phyloP scores from a whole-genome alignment of 106 monocot species.

The Alisma plantagoaquatica region DNA sequence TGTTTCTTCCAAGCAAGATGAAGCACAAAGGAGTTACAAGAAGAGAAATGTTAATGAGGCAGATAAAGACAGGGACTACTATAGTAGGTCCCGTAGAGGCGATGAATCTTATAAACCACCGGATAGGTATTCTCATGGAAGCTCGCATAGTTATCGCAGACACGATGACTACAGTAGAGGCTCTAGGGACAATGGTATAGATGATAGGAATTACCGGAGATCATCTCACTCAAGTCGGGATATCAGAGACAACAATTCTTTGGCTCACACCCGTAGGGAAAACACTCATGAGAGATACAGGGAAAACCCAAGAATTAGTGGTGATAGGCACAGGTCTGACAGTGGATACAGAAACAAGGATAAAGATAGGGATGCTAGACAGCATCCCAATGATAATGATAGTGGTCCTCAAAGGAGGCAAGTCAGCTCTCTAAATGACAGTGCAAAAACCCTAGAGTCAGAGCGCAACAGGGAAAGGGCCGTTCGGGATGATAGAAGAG shows the following conservation, averaged over 20 bases:
- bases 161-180: conserved; percentile 32
- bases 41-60: no score
- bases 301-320: conserved; percentile 5
- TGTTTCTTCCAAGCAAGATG: no score
- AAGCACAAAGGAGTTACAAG: no score
- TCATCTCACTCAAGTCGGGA: conserved; percentile 32
- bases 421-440: not conserved
- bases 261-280: conserved; percentile 23
- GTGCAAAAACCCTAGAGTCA: conserved; percentile 12
- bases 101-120: no score
- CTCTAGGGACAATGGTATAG: conserved; percentile 27
- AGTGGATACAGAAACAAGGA: conserved; percentile 23
- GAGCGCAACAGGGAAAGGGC: conserved; percentile 28
- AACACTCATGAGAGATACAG: conserved; percentile 20
- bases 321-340: conserved; percentile 18
- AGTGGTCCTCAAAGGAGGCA: conserved; percentile 10
- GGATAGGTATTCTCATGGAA: no score
- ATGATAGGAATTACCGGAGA: conserved; percentile 24
- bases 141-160: conserved; percentile 19
- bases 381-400: conserved; percentile 20
- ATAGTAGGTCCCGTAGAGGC: no score
- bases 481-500: conserved; percentile 27
- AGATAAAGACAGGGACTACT: no score
- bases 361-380: conserved; percentile 19
- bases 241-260: conserved; percentile 19